Conservation (phyloP, 2,329 filamentous ascomycete species). For the Cordyceps cicadae region DNA sequence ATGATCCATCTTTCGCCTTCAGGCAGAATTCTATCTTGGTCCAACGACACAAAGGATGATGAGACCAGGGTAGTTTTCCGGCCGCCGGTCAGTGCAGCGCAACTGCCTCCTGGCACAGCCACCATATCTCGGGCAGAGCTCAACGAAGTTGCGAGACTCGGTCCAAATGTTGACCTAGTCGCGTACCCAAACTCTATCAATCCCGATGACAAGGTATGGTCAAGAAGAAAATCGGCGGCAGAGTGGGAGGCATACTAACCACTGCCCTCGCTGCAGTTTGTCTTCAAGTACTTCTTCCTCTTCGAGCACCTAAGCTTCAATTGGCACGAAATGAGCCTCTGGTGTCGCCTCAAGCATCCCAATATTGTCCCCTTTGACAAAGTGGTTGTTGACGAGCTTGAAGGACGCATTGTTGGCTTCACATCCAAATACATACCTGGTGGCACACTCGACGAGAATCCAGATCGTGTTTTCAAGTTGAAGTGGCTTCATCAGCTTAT, state of each 20-base stretch:
- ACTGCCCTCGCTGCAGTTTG: background rate
- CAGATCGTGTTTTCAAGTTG: slow-evolving; percentile 24
- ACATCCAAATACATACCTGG: slow-evolving; percentile 25
- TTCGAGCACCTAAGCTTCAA: slow-evolving; percentile 13
- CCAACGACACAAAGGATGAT: background rate
- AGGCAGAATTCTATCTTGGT: background rate
- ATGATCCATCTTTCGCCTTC: background rate
- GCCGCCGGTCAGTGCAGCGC: background rate
- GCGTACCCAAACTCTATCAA: slow-evolving; percentile 12
- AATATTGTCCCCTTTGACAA: slow-evolving; percentile 27
- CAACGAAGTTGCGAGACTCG: slow-evolving; percentile 17
- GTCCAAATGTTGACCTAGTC: slow-evolving; percentile 21
- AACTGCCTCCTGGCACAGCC: slow-evolving; percentile 9
- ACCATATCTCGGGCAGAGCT: slow-evolving; percentile 16
- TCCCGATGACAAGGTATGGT: too few species aligned
- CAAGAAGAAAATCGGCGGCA: too few species aligned
- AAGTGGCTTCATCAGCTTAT: slow-evolving; percentile 29
- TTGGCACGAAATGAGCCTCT: slow-evolving; percentile 28
- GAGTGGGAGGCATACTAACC: too few species aligned
- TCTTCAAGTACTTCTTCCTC: slow-evolving; percentile 27
- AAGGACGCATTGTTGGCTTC: slow-evolving; percentile 26
- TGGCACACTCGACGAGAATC: slow-evolving; percentile 22
- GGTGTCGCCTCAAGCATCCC: slow-evolving; percentile 22
- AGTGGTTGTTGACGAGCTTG: slow-evolving; percentile 25
- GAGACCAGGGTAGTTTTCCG: background rate